Percentiles rank a stretch among this genome's conserved stretches.
These are phyloP conservation scores for Paraglomus brasilianum DNA, from an alignment of 192 early-diverging fungal genomes.

Conservation along the genomic window DNA sequence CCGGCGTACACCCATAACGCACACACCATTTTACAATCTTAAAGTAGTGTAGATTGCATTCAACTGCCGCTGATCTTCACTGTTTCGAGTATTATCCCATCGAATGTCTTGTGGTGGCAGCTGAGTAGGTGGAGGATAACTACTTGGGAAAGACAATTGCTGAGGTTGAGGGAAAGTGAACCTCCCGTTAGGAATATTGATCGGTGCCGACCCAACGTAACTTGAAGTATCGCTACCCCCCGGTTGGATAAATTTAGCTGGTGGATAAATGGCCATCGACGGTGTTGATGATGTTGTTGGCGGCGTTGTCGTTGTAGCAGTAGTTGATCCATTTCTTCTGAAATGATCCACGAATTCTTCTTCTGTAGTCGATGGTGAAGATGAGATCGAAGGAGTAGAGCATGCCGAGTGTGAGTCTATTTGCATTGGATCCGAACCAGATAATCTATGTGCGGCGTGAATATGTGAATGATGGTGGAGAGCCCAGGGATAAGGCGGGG, in stretches of 20 bases:
- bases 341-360: conserved; percentile 16
- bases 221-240: background rate
- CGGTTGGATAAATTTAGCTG: conserved; percentile 27
- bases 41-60: conserved; percentile 27
- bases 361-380: conserved; percentile 29
- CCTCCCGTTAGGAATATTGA: conserved; percentile 29
- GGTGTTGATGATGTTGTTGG: background rate
- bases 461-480: background rate
- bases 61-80: conserved; percentile 27
- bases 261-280: conserved; percentile 22
- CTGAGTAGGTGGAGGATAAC: conserved; percentile 27
- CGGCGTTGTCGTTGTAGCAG: background rate
- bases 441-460: background rate
- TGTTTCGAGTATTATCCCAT: conserved; percentile 22
- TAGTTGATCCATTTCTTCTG: conserved; percentile 7
- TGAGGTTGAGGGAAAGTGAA: conserved; percentile 20
- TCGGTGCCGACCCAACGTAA: conserved; percentile 13
- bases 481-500: background rate
- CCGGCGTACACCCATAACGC: too few relatives aligned
- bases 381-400: conserved; percentile 28
- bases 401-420: conserved; percentile 27
- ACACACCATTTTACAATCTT: conserved; percentile 18
- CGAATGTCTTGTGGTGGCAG: conserved; percentile 30
- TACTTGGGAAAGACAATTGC: conserved; percentile 17
- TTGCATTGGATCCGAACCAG: conserved; percentile 20